These are phyloP conservation scores for Coleophoma eucalyptorum DNA, from an alignment of 2,329 filamentous ascomycete genomes.

Conservation along the genomic window DNA sequence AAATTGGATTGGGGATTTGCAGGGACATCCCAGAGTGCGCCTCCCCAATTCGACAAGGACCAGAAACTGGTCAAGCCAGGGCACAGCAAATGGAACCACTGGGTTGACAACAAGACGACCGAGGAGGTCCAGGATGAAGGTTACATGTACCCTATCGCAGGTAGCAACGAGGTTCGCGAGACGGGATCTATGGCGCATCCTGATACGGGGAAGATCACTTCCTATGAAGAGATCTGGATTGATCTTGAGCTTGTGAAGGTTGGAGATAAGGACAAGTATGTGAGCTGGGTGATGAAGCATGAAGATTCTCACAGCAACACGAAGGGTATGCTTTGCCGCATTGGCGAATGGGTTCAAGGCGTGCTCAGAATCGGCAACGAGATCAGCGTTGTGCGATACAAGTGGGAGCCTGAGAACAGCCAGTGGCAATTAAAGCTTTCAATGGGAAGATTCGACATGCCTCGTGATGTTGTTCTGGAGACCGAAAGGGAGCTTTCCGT, in stretches of 20 bases:
- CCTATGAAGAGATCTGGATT: constrained; percentile 24
- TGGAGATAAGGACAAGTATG: not conserved
- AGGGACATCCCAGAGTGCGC: not conserved
- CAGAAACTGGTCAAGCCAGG: constrained; percentile 3
- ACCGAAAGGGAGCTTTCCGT: not conserved
- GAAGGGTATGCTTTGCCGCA: not conserved
- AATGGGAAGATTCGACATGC: not conserved
- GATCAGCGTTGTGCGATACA: not conserved
- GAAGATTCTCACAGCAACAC: not conserved
- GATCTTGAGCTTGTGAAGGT: constrained; percentile 9
- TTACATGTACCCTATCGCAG: constrained; percentile 11
- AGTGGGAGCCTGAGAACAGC: not conserved
- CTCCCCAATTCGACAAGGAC: not conserved
- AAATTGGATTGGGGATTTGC: constrained; percentile 18
- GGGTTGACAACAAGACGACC: constrained; percentile 7
- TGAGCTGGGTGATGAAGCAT: not conserved
- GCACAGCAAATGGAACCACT: constrained; percentile 13
- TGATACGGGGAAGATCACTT: constrained; percentile 14
- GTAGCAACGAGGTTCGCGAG: constrained; percentile 16
- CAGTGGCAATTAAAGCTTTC: constrained; percentile 3
- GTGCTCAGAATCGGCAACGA: not conserved
- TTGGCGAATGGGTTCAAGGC: constrained; percentile 1
- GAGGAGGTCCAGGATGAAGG: constrained; percentile 17
- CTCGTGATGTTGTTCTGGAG: not conserved
- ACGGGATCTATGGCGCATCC: constrained; percentile 16